A percentile compares a stretch with the other conserved stretches of the same genome.
These are phyloP conservation scores for Thelonectria discophora DNA, from an alignment of 2,329 filamentous ascomycete species.

Conservation along the genomic window DNA sequence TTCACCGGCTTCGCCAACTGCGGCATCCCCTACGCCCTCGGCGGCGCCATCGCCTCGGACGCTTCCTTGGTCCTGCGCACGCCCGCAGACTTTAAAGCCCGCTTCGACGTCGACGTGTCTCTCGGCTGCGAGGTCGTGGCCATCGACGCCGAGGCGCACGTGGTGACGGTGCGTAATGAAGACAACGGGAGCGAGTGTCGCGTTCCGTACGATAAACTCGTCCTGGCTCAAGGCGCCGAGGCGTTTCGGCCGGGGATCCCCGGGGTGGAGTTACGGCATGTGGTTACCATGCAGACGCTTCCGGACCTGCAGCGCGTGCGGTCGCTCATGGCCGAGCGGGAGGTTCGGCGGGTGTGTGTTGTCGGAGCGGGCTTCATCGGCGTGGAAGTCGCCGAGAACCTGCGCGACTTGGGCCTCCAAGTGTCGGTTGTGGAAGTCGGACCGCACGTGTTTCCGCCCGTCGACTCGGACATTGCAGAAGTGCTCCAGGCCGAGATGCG, in stretches of 20 bases:
- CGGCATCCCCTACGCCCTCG: conserved; percentile 22
- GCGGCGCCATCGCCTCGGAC: conserved; percentile 9
- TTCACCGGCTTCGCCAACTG: conserved; percentile 25
- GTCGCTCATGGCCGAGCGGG: background rate
- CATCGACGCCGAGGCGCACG: background rate
- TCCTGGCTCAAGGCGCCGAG: conserved; percentile 10
- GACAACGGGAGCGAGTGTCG: background rate
- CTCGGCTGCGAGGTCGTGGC: conserved; percentile 10
- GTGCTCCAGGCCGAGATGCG: conserved; percentile 14
- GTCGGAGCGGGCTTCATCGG: conserved; percentile 25
- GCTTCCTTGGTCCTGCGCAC: conserved; percentile 13
- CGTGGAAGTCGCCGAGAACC: conserved; percentile 22
- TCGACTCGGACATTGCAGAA: conserved; percentile 16
- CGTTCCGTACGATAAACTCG: conserved; percentile 7
- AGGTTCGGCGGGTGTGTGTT: conserved; percentile 3
- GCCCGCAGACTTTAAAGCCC: conserved; percentile 7
- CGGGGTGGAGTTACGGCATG: conserved; percentile 3
- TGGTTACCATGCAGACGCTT: conserved; percentile 22
- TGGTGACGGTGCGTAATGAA: background rate
- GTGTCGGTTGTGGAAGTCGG: conserved; percentile 19
- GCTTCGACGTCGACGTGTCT: conserved; percentile 18
- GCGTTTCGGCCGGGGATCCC: conserved; percentile 8
- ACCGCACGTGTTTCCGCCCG: conserved; percentile 18
- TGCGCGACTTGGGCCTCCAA: conserved; percentile 15
- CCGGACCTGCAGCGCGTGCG: conserved; percentile 15